Conservation (phyloP, 1,284 basidiomycete species). For the Volvariella surrecta region DNA sequence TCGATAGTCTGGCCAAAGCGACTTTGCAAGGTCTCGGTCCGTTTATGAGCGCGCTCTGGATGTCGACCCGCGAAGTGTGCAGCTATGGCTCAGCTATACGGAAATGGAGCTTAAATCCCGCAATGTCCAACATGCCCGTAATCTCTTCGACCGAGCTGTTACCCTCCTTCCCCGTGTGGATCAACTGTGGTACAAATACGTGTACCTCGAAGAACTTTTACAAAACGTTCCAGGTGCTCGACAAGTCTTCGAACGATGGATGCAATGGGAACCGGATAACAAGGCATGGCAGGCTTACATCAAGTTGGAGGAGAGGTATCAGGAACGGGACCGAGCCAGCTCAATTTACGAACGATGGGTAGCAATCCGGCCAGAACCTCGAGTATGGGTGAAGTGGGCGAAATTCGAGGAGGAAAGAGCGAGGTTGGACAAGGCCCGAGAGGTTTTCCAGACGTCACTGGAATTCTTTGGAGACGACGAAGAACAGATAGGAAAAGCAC, state of each 20-base stretch:
- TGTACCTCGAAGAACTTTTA: constrained; percentile 95
- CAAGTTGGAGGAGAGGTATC: constrained; percentile 92
- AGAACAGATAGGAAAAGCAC: constrained; percentile 95
- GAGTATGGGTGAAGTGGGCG: constrained; percentile 95
- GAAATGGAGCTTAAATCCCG: constrained; percentile 97
- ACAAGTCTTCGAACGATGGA: constrained; percentile 98
- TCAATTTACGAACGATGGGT: constrained; percentile 94
- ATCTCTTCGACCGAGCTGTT: constrained; percentile 94
- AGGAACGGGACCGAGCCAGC: constrained; percentile 88
- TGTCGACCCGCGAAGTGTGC: constrained; percentile 83
- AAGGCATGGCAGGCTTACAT: constrained; percentile 99
- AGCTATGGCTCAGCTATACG: constrained; percentile 95
- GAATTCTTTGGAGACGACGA: constrained; percentile 99
- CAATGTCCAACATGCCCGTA: constrained; percentile 95
- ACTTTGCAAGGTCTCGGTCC: constrained; percentile 87
- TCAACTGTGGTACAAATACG: constrained; percentile 97
- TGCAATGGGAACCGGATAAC: constrained; percentile 99
- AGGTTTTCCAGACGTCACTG: constrained; percentile 95
- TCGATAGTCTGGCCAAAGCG: constrained; percentile 87
- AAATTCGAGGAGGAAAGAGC: constrained; percentile 95
- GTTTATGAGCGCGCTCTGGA: constrained; percentile 97
- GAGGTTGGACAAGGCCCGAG: constrained; percentile 82
- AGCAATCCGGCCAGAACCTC: constrained; percentile 86
- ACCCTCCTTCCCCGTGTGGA: constrained; percentile 94
- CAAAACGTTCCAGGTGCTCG: constrained; percentile 94